These are phyloP conservation scores for Dendrocalamus latiflorus DNA, from an alignment of 202 grass and related monocot genomes.

Conservation along the genomic window DNA sequence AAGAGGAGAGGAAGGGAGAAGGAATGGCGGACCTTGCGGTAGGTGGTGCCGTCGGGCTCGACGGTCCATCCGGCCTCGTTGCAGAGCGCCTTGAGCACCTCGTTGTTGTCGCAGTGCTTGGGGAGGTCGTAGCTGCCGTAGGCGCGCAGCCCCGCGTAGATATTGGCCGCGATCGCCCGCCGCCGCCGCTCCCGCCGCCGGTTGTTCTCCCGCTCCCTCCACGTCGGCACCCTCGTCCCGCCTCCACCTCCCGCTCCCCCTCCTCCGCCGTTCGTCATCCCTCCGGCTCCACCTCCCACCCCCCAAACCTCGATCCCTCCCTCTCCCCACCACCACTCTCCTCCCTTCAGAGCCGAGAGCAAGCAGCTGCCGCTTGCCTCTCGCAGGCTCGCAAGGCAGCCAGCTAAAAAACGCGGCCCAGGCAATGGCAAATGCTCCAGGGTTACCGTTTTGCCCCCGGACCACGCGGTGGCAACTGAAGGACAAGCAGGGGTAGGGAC, in stretches of 20 bases:
- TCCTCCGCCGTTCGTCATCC: neutral
- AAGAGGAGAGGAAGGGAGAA: no score
- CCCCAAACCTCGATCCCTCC: neutral
- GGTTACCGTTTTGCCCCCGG: neutral
- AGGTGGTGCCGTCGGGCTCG: conserved; percentile 75
- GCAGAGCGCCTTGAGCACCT: conserved; percentile 73
- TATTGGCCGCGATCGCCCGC: conserved; percentile 47
- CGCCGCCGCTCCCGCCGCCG: conserved; percentile 50
- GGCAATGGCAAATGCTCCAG: neutral
- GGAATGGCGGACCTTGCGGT: conserved; percentile 52
- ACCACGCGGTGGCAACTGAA: rapidly evolving
- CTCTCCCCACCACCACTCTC: neutral
- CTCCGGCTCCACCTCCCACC: neutral
- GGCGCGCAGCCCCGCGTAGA: conserved; percentile 57
- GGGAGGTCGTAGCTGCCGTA: conserved; percentile 69
- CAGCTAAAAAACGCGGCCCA: neutral
- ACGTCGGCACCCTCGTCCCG: conserved; percentile 45
- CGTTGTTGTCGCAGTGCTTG: conserved; percentile 88
- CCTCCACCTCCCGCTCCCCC: neutral
- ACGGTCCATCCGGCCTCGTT: conserved; percentile 78
- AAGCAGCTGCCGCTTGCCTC: no score
- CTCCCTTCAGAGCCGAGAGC: neutral
- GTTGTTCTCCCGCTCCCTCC: conserved; percentile 89
- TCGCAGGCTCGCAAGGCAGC: neutral
- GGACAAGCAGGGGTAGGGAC: neutral